Base-by-base conservation (phyloP, 805 yeast species). In the Metschnikowia sp. region DNA sequence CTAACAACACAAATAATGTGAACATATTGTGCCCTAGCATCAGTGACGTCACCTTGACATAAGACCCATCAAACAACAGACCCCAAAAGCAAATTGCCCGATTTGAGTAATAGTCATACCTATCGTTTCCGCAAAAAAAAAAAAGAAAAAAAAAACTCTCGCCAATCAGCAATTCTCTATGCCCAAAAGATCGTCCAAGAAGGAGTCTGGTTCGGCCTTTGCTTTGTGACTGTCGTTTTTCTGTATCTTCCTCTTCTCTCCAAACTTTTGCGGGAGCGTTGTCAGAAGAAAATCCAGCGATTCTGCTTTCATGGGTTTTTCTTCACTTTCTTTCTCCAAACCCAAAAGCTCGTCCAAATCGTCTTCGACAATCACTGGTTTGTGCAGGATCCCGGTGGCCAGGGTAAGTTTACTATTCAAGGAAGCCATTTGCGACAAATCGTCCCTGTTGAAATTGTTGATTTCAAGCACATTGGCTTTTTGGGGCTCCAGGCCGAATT, bases 401-500 rank as follows among this genome's bases (percentile, higher is more conserved):
- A 26, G 48, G 0, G 49, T 40, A n/a, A 69, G 36, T 40, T 55
- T 61, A 11, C 49, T 43, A 47, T 68, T 64, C 47, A 67, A 55
- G 18, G 48, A 51, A 2, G 54, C 58, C 46, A 64, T 40, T 50
- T 60, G 72, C 3, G 13, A 29, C 10, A 46, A 49, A 42, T 68
- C 72, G 18, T 51, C 45, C 8, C 39, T 47, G 39, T 61, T 59
- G 36, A 59, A 55, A 44, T 68, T 72, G 51, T 72, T 65, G 49
- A 72, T 61, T 38, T 71, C 75, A 10, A 71, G 49, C 1, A 70
- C 65, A 36, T 61, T 52, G 15, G 62, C 32, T n/a, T 33, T 22
- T 1, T 2, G 39, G 8, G 40, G 35, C 10, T 38, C 39, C 8
- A 31, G 50, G n/a, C 56, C 64, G 45, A 69, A 70, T 45, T 56